A percentile compares a stretch with the other conserved stretches of the same genome.
phyloP scores from a whole-genome alignment of 2,329 filamentous ascomycete genomes.

The Ophiocordyceps sinensis region DNA sequence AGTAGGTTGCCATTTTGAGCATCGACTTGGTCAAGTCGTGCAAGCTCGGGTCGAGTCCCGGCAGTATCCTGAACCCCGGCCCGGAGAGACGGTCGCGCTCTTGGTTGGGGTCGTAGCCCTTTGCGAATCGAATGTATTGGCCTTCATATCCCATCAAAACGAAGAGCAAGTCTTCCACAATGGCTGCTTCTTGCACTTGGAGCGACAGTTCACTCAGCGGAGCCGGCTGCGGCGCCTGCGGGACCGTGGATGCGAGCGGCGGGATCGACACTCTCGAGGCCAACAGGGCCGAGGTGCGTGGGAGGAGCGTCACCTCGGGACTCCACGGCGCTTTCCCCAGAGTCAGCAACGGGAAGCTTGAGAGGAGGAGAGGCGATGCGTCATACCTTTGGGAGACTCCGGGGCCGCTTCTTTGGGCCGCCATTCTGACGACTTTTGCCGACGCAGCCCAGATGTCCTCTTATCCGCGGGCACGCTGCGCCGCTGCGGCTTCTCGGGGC shows the following conservation, averaged over 20 bases:
- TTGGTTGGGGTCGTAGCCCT: conserved; percentile 66
- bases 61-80: conserved; percentile 63
- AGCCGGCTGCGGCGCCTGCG: conserved; percentile 52
- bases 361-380: not conserved
- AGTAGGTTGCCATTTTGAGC: conserved; percentile 89
- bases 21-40: conserved; percentile 78
- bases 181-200: conserved; percentile 70
- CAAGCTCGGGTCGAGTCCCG: conserved; percentile 80
- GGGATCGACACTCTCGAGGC: conserved; percentile 49
- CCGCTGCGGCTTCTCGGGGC: conserved; percentile 40
- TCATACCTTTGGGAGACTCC: conserved; percentile 36
- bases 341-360: not conserved
- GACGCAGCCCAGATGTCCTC: conserved; percentile 20
- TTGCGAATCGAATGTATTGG: conserved; percentile 83
- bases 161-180: conserved; percentile 82
- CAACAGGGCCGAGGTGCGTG: conserved; percentile 55
- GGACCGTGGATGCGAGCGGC: conserved; percentile 63
- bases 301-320: conserved; percentile 61
- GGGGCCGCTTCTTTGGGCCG: conserved; percentile 28
- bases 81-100: conserved; percentile 81
- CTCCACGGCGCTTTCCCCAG: conserved; percentile 46
- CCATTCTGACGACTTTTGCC: conserved; percentile 28
- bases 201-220: conserved; percentile 60
- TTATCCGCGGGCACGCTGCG: conserved; percentile 23
- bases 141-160: conserved; percentile 98